Conservation (phyloP, 139 green algal species). For the Chlorella ohadii region DNA sequence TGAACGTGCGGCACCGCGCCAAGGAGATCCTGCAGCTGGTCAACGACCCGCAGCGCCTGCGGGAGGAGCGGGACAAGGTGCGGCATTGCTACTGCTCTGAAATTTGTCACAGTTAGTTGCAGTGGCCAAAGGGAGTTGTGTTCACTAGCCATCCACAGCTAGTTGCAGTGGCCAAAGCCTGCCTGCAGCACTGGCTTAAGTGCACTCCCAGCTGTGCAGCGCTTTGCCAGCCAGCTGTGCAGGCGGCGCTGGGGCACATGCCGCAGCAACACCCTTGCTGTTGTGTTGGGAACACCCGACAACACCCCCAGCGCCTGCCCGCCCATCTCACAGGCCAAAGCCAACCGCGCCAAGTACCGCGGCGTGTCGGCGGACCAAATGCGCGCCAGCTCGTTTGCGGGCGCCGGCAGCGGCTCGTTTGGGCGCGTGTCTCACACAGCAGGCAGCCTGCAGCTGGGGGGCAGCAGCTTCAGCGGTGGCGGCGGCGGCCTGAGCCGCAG, state of each 20-base stretch:
- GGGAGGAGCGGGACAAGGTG: slow-evolving; percentile 79
- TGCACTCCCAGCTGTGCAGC: no score
- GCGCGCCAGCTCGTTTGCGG: slow-evolving; percentile 29
- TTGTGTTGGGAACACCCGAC: no score
- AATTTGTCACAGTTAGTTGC: no score
- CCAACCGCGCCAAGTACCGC: slow-evolving; percentile 78
- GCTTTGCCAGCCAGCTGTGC: no score
- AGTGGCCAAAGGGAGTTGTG: no score
- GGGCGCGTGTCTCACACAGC: neutral
- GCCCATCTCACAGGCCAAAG: slow-evolving; percentile 66
- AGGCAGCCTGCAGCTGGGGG: neutral
- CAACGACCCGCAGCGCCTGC: slow-evolving; percentile 61
- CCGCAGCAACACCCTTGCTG: no score
- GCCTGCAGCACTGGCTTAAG: no score
- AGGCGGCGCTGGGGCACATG: no score
- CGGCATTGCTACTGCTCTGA: no score
- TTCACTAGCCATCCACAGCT: no score
- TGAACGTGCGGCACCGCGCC: slow-evolving; percentile 89
- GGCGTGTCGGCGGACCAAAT: slow-evolving; percentile 70
- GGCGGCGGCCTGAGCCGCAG: neutral
- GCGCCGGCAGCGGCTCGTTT: slow-evolving; percentile 8
- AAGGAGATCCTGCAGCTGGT: slow-evolving; percentile 79
- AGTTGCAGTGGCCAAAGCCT: no score
- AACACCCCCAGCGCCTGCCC: no score
- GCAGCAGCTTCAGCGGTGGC: neutral